phyloP scores from a whole-genome alignment of 2,329 filamentous ascomycete genomes.

The Leptodontidium sp. region DNA sequence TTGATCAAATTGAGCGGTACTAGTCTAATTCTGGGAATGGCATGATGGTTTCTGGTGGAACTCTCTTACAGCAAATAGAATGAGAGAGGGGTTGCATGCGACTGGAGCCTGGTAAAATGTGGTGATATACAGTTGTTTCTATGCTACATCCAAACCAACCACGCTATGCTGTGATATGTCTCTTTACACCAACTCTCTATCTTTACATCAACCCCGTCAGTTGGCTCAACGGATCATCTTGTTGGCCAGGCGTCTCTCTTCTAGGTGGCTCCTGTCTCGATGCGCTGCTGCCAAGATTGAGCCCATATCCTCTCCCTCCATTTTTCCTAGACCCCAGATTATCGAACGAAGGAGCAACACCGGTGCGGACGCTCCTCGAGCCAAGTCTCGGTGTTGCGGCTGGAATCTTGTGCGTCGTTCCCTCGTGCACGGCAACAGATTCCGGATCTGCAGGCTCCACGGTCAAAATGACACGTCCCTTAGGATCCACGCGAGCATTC shows the following conservation, averaged over 20 bases:
- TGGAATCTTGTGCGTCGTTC: slow-evolving; percentile 26
- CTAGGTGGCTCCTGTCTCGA: neutral
- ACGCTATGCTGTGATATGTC: slow-evolving; percentile 19
- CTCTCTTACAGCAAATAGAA: neutral
- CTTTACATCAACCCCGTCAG: slow-evolving; percentile 13
- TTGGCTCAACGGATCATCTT: slow-evolving; percentile 3
- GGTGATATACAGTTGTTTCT: slow-evolving; percentile 11
- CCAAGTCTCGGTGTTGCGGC: neutral
- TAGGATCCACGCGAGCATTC: slow-evolving; percentile 43
- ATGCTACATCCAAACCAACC: slow-evolving; percentile 19
- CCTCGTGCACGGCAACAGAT: slow-evolving; percentile 42
- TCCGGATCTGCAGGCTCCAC: slow-evolving; percentile 40
- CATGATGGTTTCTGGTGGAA: too few species aligned
- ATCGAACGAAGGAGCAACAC: neutral
- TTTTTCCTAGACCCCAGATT: neutral
- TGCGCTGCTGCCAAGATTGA: neutral
- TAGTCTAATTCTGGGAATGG: too few species aligned
- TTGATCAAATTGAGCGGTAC: too few species aligned
- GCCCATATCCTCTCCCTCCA: slow-evolving; percentile 10
- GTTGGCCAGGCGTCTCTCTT: neutral
- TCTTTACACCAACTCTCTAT: neutral
- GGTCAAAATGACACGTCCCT: slow-evolving; percentile 41
- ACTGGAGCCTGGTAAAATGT: neutral
- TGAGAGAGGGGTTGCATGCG: neutral
- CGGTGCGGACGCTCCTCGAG: neutral